Base-by-base conservation (phyloP, 768 basidiomycete species). In the Tricholoma saponaceum region DNA sequence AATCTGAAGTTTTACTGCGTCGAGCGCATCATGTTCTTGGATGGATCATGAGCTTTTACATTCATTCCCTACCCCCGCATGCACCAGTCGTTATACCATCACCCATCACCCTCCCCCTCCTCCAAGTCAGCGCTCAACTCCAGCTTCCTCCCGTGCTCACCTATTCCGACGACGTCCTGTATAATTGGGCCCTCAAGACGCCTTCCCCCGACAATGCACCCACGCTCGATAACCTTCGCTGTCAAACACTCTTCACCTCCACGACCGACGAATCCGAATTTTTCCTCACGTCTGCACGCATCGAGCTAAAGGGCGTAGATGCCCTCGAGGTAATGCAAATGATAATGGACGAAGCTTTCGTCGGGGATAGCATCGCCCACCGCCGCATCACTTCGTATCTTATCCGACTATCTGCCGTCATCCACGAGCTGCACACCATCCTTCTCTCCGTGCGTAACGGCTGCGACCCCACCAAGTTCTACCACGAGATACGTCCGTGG, bases 131-230 rank as follows among this genome's bases (percentile, higher is more conserved):
- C 22, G 69, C 76, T 0, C 74, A 86, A 46, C 83, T 97, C 9
- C 85, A 89, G 55, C 74, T 97, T 1, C 95, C 95, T 0, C 93
- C 95, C 0, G 77, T 96, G 39, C 78, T 94, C 57, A 97, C 94
- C 3, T 97, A 94, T 68, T 87, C 94, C 9, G 94, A 96, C 68
- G 88, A 87, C 26, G 94, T 97, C 7, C 80, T 97, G 25, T 97
- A 94, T 73, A 96, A 96, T 69, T 91, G 89, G 87, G 54, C 66
- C 59, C 76, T 69, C 54, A 70, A 57, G 72, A 77, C 65, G 57
- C 77, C 55, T 30, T 68, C 61, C 58, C 64, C 30, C 62, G 63
- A 58, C 68, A 72, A 57, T 62, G 66, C 76, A 74, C 72, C 83
- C 79, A 1, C 80, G 28, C 70, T 82, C 5, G 72, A 84, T 54